Conservation (phyloP, 352 stramenopile genomes). For the Salisapilia sapeloensis region DNA sequence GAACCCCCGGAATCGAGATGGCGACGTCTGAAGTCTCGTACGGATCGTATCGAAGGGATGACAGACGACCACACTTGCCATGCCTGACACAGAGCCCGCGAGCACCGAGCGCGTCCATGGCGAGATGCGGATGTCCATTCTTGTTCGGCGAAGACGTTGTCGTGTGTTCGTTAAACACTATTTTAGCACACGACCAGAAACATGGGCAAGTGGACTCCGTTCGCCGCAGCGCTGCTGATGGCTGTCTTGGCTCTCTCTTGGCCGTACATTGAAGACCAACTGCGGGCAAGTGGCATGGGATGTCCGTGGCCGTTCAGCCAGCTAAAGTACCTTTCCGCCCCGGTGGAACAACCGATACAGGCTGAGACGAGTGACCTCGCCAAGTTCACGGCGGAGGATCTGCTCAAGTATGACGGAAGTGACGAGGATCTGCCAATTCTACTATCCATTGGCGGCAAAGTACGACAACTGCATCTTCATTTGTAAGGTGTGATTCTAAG, state of each 20-base stretch:
- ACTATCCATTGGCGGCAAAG: constrained; percentile 51
- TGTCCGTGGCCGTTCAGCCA: constrained; percentile 57
- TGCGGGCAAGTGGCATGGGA: constrained; percentile 21
- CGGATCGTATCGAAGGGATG: constrained; percentile 79
- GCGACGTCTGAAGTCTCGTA: constrained; percentile 68
- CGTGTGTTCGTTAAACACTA: neutral
- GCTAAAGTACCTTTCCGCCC: constrained; percentile 11
- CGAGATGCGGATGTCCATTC: constrained; percentile 15
- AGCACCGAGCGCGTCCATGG: constrained; percentile 47
- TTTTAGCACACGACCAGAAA: neutral
- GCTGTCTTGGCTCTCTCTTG: constrained; percentile 40
- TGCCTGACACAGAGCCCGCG: constrained; percentile 61
- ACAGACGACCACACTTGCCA: constrained; percentile 68
- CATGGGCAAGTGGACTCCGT: constrained; percentile 11
- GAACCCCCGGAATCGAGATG: constrained; percentile 35
- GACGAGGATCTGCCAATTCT: constrained; percentile 48
- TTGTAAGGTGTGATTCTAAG: constrained; percentile 2
- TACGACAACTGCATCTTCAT: constrained; percentile 7
- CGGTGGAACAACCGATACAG: neutral
- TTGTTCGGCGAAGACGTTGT: neutral
- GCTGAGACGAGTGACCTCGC: constrained; percentile 5
- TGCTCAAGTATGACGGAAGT: constrained; percentile 49
- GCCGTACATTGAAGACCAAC: constrained; percentile 55
- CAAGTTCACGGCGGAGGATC: constrained; percentile 45
- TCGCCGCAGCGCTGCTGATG: constrained; percentile 29